Evolutionary conservation across 495 filamentous ascomycete species (phyloP), one percentile per base, ranked within the genome.

Genomic region (Delitschia confertaspora): DNA sequence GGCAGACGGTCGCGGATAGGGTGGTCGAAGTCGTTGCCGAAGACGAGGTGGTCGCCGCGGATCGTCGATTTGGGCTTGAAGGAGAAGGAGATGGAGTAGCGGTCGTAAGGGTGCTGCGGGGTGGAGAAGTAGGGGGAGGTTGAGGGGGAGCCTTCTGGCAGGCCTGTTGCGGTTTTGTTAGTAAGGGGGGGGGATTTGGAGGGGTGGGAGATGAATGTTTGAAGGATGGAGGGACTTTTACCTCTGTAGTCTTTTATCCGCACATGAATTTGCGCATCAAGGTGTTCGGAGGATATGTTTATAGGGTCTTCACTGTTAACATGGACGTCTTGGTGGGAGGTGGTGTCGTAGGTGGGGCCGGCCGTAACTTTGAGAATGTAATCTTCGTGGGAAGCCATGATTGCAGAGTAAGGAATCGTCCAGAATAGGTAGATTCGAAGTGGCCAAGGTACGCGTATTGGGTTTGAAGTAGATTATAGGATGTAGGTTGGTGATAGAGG

Each of bases 1-100:
- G 89, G 89, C 2, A 95, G 68, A 10, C 79, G 71, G 51, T 91
- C 78, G 33, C 86, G 75, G 44, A 96, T 83, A 0, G 89, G 86
- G 26, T 80, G 73, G 51, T 89, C 85, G 51, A 95, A 94, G 64
- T 93, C 83, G 60, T 95, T 94, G 17, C 89, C 88, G 55, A 89
- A 94, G 35, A 94, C 70, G 5, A 94, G 75, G 45, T 85, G 79
- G 20, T 75, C 61, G 36, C 77, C 85, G 4, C 70, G 69, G 16
- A 95, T 77, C 39, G 62, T 61, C 22, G 59, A 47, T 47, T 82
- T 79, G 33, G 83, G 85, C 4, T 71, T 70, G 57, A 95, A 82
- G 19, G 73, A 65, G 60, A 93, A 81, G 22, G 71, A 71, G 54
- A 96, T 83, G 56, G 74, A 79, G 64, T 94, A 95, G 54, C 80